Evolutionary conservation across 768 basidiomycete genomes (phyloP), one percentile per base, ranked within the genome.

Genomic region (Pisolithus marmoratus): DNA sequence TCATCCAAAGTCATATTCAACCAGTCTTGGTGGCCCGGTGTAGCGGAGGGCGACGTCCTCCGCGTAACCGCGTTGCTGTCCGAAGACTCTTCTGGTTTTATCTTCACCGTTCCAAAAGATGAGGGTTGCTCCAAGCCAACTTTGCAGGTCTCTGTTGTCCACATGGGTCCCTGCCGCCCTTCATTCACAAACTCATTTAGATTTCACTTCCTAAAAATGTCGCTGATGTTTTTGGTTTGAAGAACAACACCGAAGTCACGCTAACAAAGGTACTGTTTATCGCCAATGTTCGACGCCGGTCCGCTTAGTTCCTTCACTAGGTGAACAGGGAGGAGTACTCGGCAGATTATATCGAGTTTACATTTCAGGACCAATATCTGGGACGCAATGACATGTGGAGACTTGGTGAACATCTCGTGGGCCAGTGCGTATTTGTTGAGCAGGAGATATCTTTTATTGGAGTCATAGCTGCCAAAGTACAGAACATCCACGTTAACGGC

Each of bases 301-400:
- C 49, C 41, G 55, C 54, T 57, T 53, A 59, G 60, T 46, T 11
- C 42, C 5, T 42, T 22, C 5, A 24, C 15, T 49, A 91, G 89
- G 86, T 90, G 38, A 83, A 94, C 56, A 81, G 76, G 58, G 72
- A 75, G 7, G 69, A 70, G 36, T 78, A 81, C 53, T 77, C 72
- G 23, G 90, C 88, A 1, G 84, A 89, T 54, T 86, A 85, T 62
- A 78, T 98, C 46, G 95, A 98, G 62, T 79, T 98, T 51, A 83
- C 84, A 43, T 98, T 98, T 63, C 89, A 90, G 56, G 94, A 96
- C 64, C 93, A 95, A 63, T 97, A 97, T 65, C 76, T 97, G 15
- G 95, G 94, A 15, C 82, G 96, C 43, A 92, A 89, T 54, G 96
- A 97, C 58, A 95, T 96, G 93, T 97, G 94, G 92, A 76, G 93